Evolutionary conservation across 768 basidiomycete genomes (phyloP), one percentile per base, ranked within the genome.

Genomic region (Hericium coralloides): DNA sequence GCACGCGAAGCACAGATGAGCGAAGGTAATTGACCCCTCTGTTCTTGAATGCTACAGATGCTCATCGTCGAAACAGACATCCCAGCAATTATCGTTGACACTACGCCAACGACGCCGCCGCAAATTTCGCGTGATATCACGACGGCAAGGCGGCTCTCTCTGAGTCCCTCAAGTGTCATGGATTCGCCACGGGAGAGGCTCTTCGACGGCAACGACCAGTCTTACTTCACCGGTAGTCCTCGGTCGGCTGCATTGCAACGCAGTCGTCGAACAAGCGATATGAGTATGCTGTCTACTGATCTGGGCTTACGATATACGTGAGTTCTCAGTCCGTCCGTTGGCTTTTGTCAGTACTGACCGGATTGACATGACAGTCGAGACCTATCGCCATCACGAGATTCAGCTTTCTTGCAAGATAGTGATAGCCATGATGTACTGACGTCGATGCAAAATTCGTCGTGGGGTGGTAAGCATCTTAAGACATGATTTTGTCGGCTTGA

Each of bases 21-120:
- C 8, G 31, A 31, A 31, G 31, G 31, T 31, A 31, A 31, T 31
- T 31, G 31, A 31, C 10, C 8, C 31, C 5, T n/a, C 31, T 9
- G 31, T 2, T 9, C 10, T 31, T 31, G 31, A 31, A 31, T 31
- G 31, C 9, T 50, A 37, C 55, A 15, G 9, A n/a, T 6, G 18
- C 17, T 26, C 26, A 23, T 8, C 3, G 18, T 14, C 20, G 17
- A 38, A 18, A 12, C 63, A 83, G 86, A 81, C 53, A 83, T 90
- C 50, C 87, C 87, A 9, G 81, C 82, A 2, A 89, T 89, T 59
- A 70, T 87, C 36, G 87, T 90, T 12, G 83, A 85, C 53, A 72
- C 70, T 39, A 73, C 79, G 55, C 79, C 82, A 0, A 72, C 76
- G 37, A 84, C 80, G 8, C 78, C 80, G 0, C 78, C 80, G 0